Evolutionary conservation across 2,329 filamentous ascomycete genomes (phyloP).

Genomic region (Penicillium verrucosum): DNA sequence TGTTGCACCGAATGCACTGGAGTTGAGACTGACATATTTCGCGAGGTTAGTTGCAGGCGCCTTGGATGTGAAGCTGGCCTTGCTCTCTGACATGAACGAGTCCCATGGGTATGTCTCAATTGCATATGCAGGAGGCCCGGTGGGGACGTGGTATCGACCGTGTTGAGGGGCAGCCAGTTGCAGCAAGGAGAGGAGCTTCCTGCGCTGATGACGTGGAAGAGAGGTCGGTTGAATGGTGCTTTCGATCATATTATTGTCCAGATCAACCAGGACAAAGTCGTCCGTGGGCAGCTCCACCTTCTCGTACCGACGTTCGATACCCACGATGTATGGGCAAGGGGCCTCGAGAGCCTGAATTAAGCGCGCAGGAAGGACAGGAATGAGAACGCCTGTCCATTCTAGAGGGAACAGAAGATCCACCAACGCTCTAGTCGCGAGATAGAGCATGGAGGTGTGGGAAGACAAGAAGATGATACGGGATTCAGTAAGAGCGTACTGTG

Average conservation of each 20-base stretch:
- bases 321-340: constrained; percentile 94
- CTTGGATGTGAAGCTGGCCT: constrained; percentile 71
- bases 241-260: constrained; percentile 88
- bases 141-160: constrained; percentile 76
- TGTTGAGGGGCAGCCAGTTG: constrained; percentile 90
- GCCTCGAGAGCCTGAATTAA: constrained; percentile 88
- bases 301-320: constrained; percentile 82
- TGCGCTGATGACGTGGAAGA: constrained; percentile 81
- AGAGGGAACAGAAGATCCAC: constrained; percentile 82
- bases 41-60: constrained; percentile 70
- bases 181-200: constrained; percentile 83
- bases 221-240: constrained; percentile 73
- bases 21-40: constrained; percentile 86
- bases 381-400: constrained; percentile 91
- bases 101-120: constrained; percentile 91
- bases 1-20: constrained; percentile 73
- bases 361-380: constrained; percentile 82
- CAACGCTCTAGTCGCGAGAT: constrained; percentile 85
- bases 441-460: constrained; percentile 93
- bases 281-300: constrained; percentile 71
- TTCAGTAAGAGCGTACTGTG: constrained; percentile 76
- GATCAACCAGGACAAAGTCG: constrained; percentile 90
- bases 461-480: constrained; percentile 95
- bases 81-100: constrained; percentile 82
- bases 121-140: constrained; percentile 88